Evolutionary conservation across 176 grass and related monocot species (phyloP), one percentile per base, ranked within the genome.

Genomic region (Zoysia pacifica): DNA sequence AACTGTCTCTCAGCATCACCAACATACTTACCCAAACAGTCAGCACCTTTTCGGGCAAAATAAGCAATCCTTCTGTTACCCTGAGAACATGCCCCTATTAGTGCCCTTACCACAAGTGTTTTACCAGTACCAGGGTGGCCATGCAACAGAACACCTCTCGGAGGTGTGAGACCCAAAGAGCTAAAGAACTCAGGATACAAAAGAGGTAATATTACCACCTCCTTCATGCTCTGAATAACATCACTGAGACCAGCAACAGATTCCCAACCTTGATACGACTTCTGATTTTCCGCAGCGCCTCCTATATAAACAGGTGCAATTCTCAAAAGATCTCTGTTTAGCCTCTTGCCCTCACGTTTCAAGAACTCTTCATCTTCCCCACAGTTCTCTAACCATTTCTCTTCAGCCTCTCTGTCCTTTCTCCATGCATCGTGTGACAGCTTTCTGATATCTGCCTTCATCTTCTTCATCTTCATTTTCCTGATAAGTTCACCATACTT

Each of bases 11-110:
- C 92, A 16, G 96, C 92, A 62, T 98, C 96, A 74, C 92, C 96
- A 83, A 98, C 96, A 85, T 98, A 98, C 71, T 98, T 98, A 54
- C 96, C 96, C 78, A 98, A 87, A 94, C 96, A 98, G 92, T 98
- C 96, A 78, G 96, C 90, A 77, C 96, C 96, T 87, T 98, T 98
- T 67, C 96, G 86, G 67, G 92, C 90, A 94, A 98, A 98, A 89
- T 95, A 98, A 81, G 92, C 90, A 81, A 98, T 98, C 71, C 87
- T 86, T 87, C 85, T 92, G 76, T 93, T 89, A 53, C 96, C 96
- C 38, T 81, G 88, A 45, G 92, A 98, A 67, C 92, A 94, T 81
- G 96, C 96, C 80, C 96, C 96, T 84, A 98, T 98, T 51, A 98
- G 87, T 58, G 96, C 88, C 28, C 92, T 87, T 11, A 98, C 96